These are phyloP conservation scores for Trifolium dubium DNA, from an alignment of 306 rosid species.

Conservation along the genomic window DNA sequence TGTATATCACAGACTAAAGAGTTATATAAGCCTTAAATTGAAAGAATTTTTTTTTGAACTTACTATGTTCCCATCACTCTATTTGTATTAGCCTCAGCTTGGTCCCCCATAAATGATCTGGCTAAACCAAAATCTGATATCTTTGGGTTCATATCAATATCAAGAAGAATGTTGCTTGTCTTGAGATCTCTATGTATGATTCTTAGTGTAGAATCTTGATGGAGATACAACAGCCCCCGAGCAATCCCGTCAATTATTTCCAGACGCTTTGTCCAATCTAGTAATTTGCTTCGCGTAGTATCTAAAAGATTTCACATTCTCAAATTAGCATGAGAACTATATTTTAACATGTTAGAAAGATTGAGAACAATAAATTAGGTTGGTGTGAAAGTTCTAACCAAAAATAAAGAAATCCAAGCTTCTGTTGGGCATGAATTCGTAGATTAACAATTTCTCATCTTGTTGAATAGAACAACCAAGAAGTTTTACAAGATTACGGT, in stretches of 20 bases:
- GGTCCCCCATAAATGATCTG: constrained; percentile 26
- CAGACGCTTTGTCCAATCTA: constrained; percentile 7
- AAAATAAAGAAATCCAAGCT: not conserved
- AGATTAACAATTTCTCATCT: not conserved
- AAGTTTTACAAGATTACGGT: not conserved
- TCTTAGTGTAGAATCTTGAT: constrained; percentile 24
- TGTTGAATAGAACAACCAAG: not conserved
- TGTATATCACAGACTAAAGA: not conserved
- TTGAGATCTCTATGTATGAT: constrained; percentile 31
- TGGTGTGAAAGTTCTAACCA: not conserved
- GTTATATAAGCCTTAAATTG: not conserved
- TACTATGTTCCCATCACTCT: constrained; percentile 38
- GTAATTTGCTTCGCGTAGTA: not conserved
- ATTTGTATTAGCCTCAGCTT: constrained; percentile 25
- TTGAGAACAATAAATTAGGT: not conserved
- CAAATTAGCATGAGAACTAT: too few species aligned
- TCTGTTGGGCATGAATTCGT: not conserved
- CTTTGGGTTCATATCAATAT: constrained; percentile 27
- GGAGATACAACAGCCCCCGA: constrained; percentile 30
- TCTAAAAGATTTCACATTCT: too few species aligned
- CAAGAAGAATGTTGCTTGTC: constrained; percentile 32
- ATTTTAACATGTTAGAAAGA: too few species aligned
- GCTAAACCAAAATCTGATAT: constrained; percentile 40
- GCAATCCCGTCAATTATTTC: constrained; percentile 31
- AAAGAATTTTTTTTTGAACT: not conserved